A percentile compares a stretch with the other conserved stretches of the same genome.
These are phyloP conservation scores for Colletotrichum abscissum DNA, from an alignment of 2,329 filamentous ascomycete genomes.

Conservation along the genomic window DNA sequence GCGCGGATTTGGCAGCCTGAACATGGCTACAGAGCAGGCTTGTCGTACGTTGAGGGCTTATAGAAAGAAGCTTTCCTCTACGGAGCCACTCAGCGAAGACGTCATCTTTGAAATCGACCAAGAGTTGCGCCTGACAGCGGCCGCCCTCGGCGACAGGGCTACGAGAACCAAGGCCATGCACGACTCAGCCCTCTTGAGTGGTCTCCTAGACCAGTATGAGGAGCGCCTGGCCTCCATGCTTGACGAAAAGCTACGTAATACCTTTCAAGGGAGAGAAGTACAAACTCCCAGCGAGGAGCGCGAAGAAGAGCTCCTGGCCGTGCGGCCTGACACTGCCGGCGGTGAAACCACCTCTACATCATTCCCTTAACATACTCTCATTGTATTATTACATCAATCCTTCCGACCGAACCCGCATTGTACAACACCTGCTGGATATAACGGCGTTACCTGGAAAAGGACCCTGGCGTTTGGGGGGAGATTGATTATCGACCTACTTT, in stretches of 20 bases:
- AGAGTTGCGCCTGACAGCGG: slow-evolving; percentile 71
- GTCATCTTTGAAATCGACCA: slow-evolving; percentile 72
- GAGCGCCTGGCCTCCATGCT: slow-evolving; percentile 77
- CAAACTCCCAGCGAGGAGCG: slow-evolving; percentile 47
- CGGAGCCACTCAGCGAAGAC: slow-evolving; percentile 67
- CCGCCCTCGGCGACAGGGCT: slow-evolving; percentile 68
- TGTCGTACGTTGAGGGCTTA: slow-evolving; percentile 72
- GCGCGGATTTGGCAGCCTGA: slow-evolving; percentile 66
- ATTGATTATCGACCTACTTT: background rate
- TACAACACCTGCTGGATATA: slow-evolving; percentile 25
- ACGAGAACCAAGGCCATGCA: slow-evolving; percentile 66
- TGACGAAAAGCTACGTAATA: slow-evolving; percentile 75
- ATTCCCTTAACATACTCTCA: slow-evolving; percentile 38
- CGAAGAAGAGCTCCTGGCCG: slow-evolving; percentile 44
- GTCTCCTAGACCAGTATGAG: slow-evolving; percentile 80
- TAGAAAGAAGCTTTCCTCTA: slow-evolving; percentile 70
- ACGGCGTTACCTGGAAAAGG: slow-evolving; percentile 17
- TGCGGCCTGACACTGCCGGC: slow-evolving; percentile 13
- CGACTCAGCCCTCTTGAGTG: slow-evolving; percentile 66
- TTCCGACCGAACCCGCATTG: background rate
- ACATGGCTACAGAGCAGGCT: slow-evolving; percentile 72
- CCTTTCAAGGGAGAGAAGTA: slow-evolving; percentile 45
- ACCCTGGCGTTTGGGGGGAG: slow-evolving; percentile 18
- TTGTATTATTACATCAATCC: slow-evolving; percentile 18
- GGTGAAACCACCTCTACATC: slow-evolving; percentile 32